These are phyloP conservation scores for Boletus rubroflammeus DNA, from an alignment of 768 basidiomycete genomes.

Conservation along the genomic window DNA sequence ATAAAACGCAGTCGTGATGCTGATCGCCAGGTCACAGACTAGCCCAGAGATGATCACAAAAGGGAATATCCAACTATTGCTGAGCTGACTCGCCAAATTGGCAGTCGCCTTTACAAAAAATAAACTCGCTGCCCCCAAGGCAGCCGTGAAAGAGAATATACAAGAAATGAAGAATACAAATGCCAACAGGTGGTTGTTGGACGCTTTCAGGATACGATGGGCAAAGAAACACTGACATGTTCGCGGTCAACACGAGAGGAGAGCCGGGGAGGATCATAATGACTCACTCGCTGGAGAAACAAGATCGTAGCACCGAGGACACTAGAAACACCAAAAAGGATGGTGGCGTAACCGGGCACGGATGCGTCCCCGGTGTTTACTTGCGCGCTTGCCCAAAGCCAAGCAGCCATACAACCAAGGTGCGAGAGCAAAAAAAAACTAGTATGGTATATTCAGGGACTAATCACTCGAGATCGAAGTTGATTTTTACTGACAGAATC, in stretches of 20 bases:
- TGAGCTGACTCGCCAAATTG: constrained; percentile 9
- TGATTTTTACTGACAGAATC: constrained; percentile 14
- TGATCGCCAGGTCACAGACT: constrained; percentile 17
- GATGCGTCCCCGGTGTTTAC: not conserved
- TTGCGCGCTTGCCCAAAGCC: constrained; percentile 20
- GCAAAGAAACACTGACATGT: constrained; percentile 20
- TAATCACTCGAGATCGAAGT: not conserved
- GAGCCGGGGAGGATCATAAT: not conserved
- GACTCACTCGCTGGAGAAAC: constrained; percentile 18
- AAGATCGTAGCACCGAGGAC: constrained; percentile 10
- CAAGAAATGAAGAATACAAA: constrained; percentile 12
- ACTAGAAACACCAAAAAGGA: constrained; percentile 20
- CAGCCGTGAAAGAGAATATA: constrained; percentile 21
- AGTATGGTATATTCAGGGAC: constrained; percentile 2
- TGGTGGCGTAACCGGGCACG: constrained; percentile 10
- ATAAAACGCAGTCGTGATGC: constrained; percentile 2
- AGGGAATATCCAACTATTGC: constrained; percentile 16
- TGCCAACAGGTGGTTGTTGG: constrained; percentile 14
- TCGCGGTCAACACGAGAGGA: not conserved
- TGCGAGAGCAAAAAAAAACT: constrained; percentile 18
- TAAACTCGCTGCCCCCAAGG: constrained; percentile 16
- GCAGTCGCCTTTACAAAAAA: constrained; percentile 12
- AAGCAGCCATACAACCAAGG: constrained; percentile 13
- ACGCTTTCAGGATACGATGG: constrained; percentile 12
- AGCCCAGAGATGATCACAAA: constrained; percentile 17